Percentiles rank a stretch among this genome's conserved stretches.
Conservation (phyloP, 176 grass and related monocot species). For the Melocanna baccifera region DNA sequence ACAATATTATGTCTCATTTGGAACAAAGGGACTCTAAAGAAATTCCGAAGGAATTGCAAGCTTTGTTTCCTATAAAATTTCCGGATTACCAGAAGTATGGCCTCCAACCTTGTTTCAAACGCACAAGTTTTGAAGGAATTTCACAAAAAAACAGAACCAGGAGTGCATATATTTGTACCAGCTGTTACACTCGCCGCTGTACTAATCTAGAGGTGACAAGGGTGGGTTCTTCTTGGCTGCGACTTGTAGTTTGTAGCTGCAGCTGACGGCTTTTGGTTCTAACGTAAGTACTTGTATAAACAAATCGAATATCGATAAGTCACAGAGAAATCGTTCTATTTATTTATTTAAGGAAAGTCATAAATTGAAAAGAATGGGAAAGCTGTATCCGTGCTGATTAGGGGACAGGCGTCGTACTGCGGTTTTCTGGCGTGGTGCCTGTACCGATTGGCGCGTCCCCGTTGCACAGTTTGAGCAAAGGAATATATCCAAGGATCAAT, state of each 20-base stretch:
- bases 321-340: rapidly evolving
- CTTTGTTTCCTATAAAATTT: background rate
- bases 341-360: rapidly evolving
- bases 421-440: background rate
- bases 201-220: background rate
- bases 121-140: background rate
- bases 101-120: background rate
- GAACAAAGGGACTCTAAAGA: background rate
- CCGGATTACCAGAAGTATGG: no score
- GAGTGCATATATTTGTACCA: no score
- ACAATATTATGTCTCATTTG: background rate
- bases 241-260: rapidly evolving
- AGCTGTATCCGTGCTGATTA: background rate
- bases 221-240: no score
- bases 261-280: no score
- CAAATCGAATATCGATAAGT: no score
- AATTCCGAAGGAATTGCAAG: background rate
- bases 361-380: no score
- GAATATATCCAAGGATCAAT: constrained; percentile 22
- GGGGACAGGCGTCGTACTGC: background rate
- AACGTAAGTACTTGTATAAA: rapidly evolving
- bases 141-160: no score
- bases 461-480: constrained; percentile 23
- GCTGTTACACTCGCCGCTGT: no score
- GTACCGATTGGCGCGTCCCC: constrained; percentile 11